Evolutionary conservation across 768 basidiomycete genomes (phyloP).

Genomic region (Dacryopinax spathularia): DNA sequence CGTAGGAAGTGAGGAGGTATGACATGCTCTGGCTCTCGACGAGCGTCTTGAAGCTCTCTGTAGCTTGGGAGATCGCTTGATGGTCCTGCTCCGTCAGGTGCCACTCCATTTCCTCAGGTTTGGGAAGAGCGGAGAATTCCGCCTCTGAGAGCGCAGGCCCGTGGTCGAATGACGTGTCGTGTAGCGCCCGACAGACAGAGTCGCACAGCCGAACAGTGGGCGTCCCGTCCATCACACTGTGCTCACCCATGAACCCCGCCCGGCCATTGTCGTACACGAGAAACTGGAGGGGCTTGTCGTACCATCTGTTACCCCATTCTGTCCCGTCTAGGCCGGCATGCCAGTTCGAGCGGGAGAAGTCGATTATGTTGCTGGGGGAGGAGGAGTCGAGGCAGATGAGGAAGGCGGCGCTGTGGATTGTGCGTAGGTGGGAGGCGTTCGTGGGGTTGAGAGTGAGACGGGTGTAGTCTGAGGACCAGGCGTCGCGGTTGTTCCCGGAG

Average conservation of each 20-base stretch:
- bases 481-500: conserved; percentile 64
- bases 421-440: conserved; percentile 51
- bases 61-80: conserved; percentile 43
- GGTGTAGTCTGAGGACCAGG: conserved; percentile 72
- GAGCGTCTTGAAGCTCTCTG: conserved; percentile 41
- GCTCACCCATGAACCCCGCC: conserved; percentile 86
- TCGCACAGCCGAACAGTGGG: conserved; percentile 63
- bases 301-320: conserved; percentile 31
- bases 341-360: conserved; percentile 63
- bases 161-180: conserved; percentile 49
- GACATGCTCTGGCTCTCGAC: conserved; percentile 48
- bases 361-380: conserved; percentile 38
- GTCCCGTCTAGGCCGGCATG: conserved; percentile 49
- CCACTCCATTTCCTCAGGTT: conserved; percentile 49
- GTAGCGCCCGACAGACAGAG: conserved; percentile 46
- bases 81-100: conserved; percentile 35
- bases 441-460: conserved; percentile 41
- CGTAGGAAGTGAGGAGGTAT: conserved; percentile 57
- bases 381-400: conserved; percentile 61
- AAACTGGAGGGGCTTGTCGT: conserved; percentile 77
- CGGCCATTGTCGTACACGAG: conserved; percentile 69
- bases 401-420: conserved; percentile 78
- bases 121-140: conserved; percentile 7
- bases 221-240: conserved; percentile 81
- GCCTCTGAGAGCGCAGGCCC: conserved; percentile 28